Conservation (phyloP, 352 stramenopile species). For the Pythium phragmitis region DNA sequence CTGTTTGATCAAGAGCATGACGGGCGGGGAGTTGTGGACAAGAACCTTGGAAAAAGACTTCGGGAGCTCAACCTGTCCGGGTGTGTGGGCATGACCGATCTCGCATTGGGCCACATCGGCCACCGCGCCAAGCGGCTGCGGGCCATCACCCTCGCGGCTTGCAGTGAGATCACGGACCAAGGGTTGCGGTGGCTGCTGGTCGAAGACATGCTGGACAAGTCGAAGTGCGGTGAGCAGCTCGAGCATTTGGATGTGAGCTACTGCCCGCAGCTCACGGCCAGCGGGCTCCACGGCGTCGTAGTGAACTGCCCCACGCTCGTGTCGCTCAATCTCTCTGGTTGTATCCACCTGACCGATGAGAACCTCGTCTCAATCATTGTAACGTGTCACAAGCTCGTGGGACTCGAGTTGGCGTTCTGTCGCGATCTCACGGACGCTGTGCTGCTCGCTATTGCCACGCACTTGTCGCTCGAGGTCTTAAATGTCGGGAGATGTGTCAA, state of each 20-base stretch:
- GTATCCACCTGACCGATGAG: slow-evolving; percentile 63
- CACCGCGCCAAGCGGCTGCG: slow-evolving; percentile 55
- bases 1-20: slow-evolving; percentile 84
- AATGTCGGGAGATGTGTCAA: slow-evolving; percentile 67
- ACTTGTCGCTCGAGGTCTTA: slow-evolving; percentile 78
- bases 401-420: slow-evolving; percentile 77
- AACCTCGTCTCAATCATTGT: slow-evolving; percentile 72
- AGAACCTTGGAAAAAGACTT: slow-evolving; percentile 68
- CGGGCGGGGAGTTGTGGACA: slow-evolving; percentile 73
- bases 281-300: slow-evolving; percentile 54
- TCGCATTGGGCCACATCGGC: slow-evolving; percentile 64
- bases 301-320: slow-evolving; percentile 54
- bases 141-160: slow-evolving; percentile 56
- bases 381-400: slow-evolving; percentile 65
- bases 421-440: slow-evolving; percentile 78
- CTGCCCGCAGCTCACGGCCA: slow-evolving; percentile 63
- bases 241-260: slow-evolving; percentile 77
- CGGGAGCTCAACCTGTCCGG: slow-evolving; percentile 61
- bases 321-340: slow-evolving; percentile 84
- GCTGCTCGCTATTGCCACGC: slow-evolving; percentile 64
- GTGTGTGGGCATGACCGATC: slow-evolving; percentile 71
- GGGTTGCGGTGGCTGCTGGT: slow-evolving; percentile 50
- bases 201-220: slow-evolving; percentile 68
- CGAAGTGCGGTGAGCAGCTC: slow-evolving; percentile 40
- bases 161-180: slow-evolving; percentile 63